Percentiles rank a stretch among this genome's conserved stretches.
These are phyloP conservation scores for Backusella morwellensis DNA, from an alignment of 192 early-diverging fungal genomes.

Conservation along the genomic window DNA sequence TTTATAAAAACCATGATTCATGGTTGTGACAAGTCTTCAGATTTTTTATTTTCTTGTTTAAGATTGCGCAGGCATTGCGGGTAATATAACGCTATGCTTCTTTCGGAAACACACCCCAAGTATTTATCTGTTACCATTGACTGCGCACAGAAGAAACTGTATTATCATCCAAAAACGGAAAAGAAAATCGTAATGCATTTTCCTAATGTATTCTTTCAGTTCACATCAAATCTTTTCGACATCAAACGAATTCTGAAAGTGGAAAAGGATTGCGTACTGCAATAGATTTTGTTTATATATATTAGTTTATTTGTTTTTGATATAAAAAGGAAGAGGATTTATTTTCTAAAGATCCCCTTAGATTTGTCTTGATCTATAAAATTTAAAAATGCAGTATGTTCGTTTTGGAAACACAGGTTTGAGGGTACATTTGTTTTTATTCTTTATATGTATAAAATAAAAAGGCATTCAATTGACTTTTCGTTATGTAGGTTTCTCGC, in stretches of 20 bases:
- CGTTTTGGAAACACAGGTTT: constrained; percentile 4
- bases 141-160: neutral
- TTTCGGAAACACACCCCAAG: neutral
- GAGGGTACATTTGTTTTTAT: neutral
- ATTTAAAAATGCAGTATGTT: constrained; percentile 7
- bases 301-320: neutral
- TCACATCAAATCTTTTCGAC: neutral
- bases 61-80: no score
- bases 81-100: neutral
- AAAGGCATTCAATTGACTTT: neutral
- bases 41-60: no score
- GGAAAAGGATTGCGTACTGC: neutral
- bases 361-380: neutral
- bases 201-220: neutral
- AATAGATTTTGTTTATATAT: no score
- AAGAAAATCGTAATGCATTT: neutral
- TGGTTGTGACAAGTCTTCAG: no score
- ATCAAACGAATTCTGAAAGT: neutral
- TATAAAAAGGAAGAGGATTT: neutral
- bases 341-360: neutral
- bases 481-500: constrained; percentile 23
- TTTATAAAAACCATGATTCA: no score
- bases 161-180: neutral
- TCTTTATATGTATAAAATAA: neutral
- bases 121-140: neutral